phyloP scores from a whole-genome alignment of 371 early-diverging fungal genomes.

The Sporodiniella umbellata region DNA sequence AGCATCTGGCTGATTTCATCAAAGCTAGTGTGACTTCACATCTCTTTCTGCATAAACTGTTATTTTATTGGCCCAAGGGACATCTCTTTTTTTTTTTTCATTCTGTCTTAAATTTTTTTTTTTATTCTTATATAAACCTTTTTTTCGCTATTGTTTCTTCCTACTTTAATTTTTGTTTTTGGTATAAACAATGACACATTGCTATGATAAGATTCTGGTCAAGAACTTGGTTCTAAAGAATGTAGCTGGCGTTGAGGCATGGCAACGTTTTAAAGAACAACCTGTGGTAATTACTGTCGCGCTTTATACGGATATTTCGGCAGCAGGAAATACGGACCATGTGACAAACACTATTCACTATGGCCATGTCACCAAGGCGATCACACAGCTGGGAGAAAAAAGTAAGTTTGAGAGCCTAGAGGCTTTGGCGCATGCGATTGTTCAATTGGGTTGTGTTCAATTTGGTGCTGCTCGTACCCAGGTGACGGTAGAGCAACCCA shows the following conservation, averaged over 20 bases:
- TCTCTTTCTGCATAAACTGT: not conserved
- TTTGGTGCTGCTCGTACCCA: conserved; percentile 64
- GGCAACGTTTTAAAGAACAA: conserved; percentile 87
- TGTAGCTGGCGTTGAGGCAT: conserved; percentile 90
- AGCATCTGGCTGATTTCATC: not conserved
- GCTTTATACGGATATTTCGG: conserved; percentile 71
- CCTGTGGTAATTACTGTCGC: conserved; percentile 79
- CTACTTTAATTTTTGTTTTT: not conserved
- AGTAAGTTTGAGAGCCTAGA: conserved; percentile 69
- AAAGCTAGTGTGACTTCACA: not conserved
- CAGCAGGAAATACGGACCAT: conserved; percentile 76
- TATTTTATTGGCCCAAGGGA: not conserved
- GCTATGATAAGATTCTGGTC: conserved; percentile 75
- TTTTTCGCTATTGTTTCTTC: not conserved
- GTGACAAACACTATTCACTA: conserved; percentile 83
- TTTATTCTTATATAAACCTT: not conserved
- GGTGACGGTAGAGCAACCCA: conserved; percentile 83
- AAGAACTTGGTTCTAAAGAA: conserved; percentile 80
- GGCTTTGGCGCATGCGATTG: conserved; percentile 69
- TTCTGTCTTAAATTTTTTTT: not conserved
- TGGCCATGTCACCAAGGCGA: conserved; percentile 73
- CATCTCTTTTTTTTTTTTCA: conserved; percentile 1
- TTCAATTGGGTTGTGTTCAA: conserved; percentile 53
- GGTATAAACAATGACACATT: not conserved
- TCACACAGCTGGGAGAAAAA: conserved; percentile 74